Base-by-base conservation (phyloP, 2,329 filamentous ascomycete genomes). In the Gyromitra esculenta region DNA sequence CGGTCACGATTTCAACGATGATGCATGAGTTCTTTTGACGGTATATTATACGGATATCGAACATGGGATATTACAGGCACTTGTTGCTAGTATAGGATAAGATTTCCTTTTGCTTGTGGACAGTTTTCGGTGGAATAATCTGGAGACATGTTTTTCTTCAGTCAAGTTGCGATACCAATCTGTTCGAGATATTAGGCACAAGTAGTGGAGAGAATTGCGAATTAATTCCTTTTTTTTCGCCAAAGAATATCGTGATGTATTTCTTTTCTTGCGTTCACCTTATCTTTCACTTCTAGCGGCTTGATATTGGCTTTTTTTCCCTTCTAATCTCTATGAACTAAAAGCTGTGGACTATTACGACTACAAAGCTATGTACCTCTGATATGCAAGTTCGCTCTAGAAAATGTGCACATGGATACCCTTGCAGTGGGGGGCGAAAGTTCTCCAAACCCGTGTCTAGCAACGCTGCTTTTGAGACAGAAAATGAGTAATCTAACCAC, bases 1-100 rank as follows among this genome's bases (percentile, higher is more conserved):
- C 15, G 72, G 72, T 18, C 66, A 75, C 52, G 72, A 75, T 60
- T 75, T 63, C 25, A 75, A 75, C 9, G 72, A 75, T 52, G 72
- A 75, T 50, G 50, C 68, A 39, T 65, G 31, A 59, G 50, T 21
- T 50, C 39, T 54, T 31, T 25, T 68, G 56, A 50, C 37, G 31
- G 11, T 31, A 8, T 54, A 73, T 21, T 7, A n/a, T 43, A 45
- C 45, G 60, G 13, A n/a, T 62, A 63, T 37, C 45, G 52, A 63
- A 52, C 15, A 13, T 25, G 11, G 48, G 41, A 9, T 13, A 31
- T 59, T 50, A 13, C 65, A 57, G 18, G 57, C 67, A 39, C 21
- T 50, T 50, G 9, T 60, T 60, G n/a, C 48, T n/a, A n/a, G n/a
- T 37, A 15, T n/a, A 21, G 39, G 39, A 37, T 31, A 18, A 21